phyloP scores from a whole-genome alignment of 1,139 yeast genomes.

The Saccharomycopsis phalli region DNA sequence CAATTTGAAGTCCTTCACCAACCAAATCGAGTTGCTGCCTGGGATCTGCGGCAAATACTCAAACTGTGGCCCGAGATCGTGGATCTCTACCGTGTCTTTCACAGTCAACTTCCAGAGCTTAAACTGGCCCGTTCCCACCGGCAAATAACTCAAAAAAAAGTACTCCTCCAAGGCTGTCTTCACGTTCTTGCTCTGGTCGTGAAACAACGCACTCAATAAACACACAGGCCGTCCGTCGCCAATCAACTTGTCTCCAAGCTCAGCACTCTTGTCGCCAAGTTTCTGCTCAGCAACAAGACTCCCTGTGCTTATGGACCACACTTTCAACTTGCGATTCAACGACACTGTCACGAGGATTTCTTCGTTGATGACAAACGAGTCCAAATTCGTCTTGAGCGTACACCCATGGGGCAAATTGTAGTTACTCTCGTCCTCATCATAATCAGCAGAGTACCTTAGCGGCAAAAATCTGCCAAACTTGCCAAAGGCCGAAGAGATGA shows the following conservation, averaged over 20 bases:
- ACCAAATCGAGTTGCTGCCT: slow-evolving; percentile 41
- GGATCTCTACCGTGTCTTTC: slow-evolving; percentile 24
- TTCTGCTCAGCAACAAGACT: slow-evolving; percentile 28
- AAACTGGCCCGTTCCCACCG: slow-evolving; percentile 37
- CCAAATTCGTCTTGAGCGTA: slow-evolving; percentile 29
- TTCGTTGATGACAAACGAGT: slow-evolving; percentile 22
- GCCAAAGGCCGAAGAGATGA: slow-evolving; percentile 34
- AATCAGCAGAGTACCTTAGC: slow-evolving; percentile 16
- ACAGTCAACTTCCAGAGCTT: slow-evolving; percentile 33
- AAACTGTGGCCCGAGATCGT: slow-evolving; percentile 27
- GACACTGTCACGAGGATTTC: slow-evolving; percentile 32
- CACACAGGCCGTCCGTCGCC: slow-evolving; percentile 17
- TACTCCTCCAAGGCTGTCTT: background rate
- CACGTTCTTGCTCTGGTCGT: slow-evolving; percentile 2
- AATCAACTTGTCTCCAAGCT: slow-evolving; percentile 12
- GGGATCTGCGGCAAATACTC: slow-evolving; percentile 24
- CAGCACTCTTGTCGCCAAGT: slow-evolving; percentile 20
- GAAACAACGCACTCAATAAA: slow-evolving; percentile 2
- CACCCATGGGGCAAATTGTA: slow-evolving; percentile 23
- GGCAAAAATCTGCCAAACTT: slow-evolving; percentile 21
- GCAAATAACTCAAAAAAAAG: slow-evolving; percentile 30
- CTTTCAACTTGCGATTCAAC: slow-evolving; percentile 40
- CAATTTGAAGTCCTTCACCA: slow-evolving; percentile 31
- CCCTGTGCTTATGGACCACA: slow-evolving; percentile 46
- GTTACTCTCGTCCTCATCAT: slow-evolving; percentile 24